Base-by-base conservation (phyloP, 441 rosid species). In the Populus hybrid region DNA sequence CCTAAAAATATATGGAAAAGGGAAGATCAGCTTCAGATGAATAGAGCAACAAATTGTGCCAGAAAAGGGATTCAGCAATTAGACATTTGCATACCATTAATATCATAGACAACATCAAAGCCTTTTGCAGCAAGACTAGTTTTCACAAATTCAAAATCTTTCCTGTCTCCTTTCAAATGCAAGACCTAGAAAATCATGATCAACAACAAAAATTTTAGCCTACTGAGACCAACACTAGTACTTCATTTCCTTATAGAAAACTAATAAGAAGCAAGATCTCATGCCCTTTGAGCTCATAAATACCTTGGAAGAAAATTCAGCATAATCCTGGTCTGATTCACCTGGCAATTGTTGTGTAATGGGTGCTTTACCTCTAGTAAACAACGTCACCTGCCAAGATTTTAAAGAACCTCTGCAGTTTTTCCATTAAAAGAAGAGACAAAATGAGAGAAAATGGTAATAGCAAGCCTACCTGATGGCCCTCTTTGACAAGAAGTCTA, bases 41-140 rank as follows among this genome's bases (percentile, higher is more conserved):
- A 78, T 21, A 76, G 66, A 57, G 30, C 35, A 8, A 75, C 21
- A 61, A 40, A 18, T 59, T 9, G 57, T n/a, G 21, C 53, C 68
- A 64, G 30, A 28, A 40, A 40, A 83, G 71, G 57, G 75, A 64
- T 71, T 66, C 36, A 66, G 10, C 14, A 50, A n/a, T 34, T 30
- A 42, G 78, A 70, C 59, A 71, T 28, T 24, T 30, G 30, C 83
- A 71, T 84, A 93, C 97, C 99, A 63, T 95, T 95, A 50, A 93
- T 95, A 83, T 95, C 99, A 81, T 93, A 95, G 74, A 93, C 97
- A 80, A 93, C 98, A 69, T 95, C 95, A 35, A 85, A 93, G 67
- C 97, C 98, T 91, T 93, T 89, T 61, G 98, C 94, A 72, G 98
- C 85, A 69, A 95, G 97, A 84, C 97, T 95, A 26, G 99, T 87